A percentile compares a stretch with the other conserved stretches of the same genome.
These are phyloP conservation scores for Pyrrhoderma lamaoense DNA, from an alignment of 1,284 basidiomycete genomes.

Conservation along the genomic window DNA sequence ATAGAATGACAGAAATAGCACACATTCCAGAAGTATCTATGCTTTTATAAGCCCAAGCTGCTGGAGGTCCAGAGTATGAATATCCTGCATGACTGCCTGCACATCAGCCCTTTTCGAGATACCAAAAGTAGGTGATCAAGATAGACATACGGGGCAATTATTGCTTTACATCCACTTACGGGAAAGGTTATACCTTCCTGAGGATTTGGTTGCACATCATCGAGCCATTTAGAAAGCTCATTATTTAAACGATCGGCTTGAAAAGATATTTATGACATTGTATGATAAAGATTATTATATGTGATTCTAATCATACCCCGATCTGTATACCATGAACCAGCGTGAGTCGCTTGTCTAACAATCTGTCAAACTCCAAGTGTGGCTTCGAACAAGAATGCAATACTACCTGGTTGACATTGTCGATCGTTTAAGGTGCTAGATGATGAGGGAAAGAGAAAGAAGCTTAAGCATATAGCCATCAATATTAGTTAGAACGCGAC, in stretches of 20 bases:
- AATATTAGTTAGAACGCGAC: no score
- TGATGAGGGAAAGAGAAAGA: no score
- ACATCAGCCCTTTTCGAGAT: not conserved
- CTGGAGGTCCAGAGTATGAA: conserved; percentile 87
- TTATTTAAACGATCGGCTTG: conserved; percentile 49
- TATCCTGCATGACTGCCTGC: conserved; percentile 86
- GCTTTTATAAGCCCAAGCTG: conserved; percentile 92
- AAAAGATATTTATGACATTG: not conserved
- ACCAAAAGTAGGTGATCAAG: not conserved
- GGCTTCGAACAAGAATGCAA: not conserved
- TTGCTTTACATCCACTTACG: conserved; percentile 73
- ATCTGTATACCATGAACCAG: conserved; percentile 85
- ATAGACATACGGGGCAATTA: conserved; percentile 86
- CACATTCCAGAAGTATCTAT: conserved; percentile 81
- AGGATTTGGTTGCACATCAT: conserved; percentile 43
- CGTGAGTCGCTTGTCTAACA: conserved; percentile 70
- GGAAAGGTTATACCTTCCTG: conserved; percentile 51
- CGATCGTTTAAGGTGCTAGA: not conserved
- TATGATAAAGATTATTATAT: conserved; percentile 1
- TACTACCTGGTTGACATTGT: conserved; percentile 15
- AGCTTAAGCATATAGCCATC: no score
- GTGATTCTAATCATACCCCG: conserved; percentile 41
- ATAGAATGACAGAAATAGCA: conserved; percentile 24
- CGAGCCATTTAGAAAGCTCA: conserved; percentile 64
- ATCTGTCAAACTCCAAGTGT: conserved; percentile 12